Conservation (phyloP, 441 rosid species). For the Adansonia grandidieri region DNA sequence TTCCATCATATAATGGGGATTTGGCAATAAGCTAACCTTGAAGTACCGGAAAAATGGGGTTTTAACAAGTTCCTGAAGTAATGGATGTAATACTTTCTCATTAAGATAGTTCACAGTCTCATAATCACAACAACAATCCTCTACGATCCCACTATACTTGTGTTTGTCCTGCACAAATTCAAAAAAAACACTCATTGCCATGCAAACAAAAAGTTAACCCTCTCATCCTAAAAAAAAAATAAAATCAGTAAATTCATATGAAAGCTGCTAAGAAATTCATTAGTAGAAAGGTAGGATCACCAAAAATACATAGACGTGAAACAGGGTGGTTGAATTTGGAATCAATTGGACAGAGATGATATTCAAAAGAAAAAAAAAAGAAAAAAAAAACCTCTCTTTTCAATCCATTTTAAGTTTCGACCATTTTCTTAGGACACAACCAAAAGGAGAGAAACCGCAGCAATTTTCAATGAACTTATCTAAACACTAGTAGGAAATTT, state of each 20-base stretch:
- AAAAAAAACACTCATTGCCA: background rate
- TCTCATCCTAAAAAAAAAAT: no score
- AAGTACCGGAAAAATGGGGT: constrained; percentile 84
- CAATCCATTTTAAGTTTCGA: constrained; percentile 20
- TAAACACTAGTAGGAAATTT: background rate
- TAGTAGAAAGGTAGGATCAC: background rate
- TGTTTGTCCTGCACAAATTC: constrained; percentile 40
- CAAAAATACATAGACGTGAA: background rate
- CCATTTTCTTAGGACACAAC: constrained; percentile 12
- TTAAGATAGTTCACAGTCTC: constrained; percentile 78
- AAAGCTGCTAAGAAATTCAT: background rate
- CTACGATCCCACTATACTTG: constrained; percentile 71
- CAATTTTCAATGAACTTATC: constrained; percentile 16
- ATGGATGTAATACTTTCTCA: constrained; percentile 70
- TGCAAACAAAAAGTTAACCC: background rate
- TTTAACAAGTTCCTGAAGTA: constrained; percentile 72
- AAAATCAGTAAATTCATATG: no score
- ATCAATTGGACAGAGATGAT: constrained; percentile 11
- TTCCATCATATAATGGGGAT: background rate
- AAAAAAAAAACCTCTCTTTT: background rate
- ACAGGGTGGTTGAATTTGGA: background rate
- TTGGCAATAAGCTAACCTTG: constrained; percentile 53
- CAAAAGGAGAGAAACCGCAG: background rate
- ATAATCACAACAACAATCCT: constrained; percentile 89
- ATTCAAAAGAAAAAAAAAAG: constrained; percentile 5